phyloP scores from a whole-genome alignment of 768 basidiomycete species.

The Cystofilobasidium capitatum region DNA sequence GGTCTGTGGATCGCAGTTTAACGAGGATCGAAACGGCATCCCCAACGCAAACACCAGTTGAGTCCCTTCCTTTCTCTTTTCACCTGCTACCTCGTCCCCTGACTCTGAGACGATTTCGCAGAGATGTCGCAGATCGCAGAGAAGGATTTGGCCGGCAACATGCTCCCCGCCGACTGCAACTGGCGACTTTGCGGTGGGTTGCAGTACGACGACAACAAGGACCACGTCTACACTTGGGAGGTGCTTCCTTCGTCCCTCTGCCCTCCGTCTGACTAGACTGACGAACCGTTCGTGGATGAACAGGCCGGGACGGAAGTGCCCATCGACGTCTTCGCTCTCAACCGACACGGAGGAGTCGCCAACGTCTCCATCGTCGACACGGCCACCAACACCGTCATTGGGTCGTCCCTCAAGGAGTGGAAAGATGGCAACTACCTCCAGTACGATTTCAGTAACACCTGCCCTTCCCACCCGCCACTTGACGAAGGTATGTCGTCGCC shows the following conservation, averaged over 20 bases:
- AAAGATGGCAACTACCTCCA: conserved; percentile 5
- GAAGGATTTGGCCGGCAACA: background rate
- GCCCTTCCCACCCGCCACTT: background rate
- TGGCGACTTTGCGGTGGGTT: conserved; percentile 19
- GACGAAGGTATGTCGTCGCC: too few species aligned
- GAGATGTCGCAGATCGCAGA: background rate
- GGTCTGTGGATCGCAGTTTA: conserved; percentile 10
- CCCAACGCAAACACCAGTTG: background rate
- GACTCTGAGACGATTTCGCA: too few species aligned
- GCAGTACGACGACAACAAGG: conserved; percentile 21
- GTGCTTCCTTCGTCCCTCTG: background rate
- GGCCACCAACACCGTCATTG: conserved; percentile 22
- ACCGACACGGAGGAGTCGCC: conserved; percentile 20
- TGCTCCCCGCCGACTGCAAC: background rate
- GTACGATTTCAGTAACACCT: background rate
- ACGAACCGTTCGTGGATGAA: too few species aligned
- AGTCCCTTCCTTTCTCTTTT: background rate
- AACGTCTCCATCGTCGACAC: conserved; percentile 26
- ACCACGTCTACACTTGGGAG: conserved; percentile 17
- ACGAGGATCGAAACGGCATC: conserved; percentile 1
- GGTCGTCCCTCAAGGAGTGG: conserved; percentile 18
- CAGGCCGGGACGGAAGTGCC: conserved; percentile 10
- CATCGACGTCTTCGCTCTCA: conserved; percentile 16
- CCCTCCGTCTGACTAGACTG: too few species aligned
- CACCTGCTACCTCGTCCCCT: too few species aligned